Percentiles rank a stretch among this genome's conserved stretches.
These are phyloP conservation scores for Malus hybrid DNA, from an alignment of 331 rosid species.

Conservation along the genomic window DNA sequence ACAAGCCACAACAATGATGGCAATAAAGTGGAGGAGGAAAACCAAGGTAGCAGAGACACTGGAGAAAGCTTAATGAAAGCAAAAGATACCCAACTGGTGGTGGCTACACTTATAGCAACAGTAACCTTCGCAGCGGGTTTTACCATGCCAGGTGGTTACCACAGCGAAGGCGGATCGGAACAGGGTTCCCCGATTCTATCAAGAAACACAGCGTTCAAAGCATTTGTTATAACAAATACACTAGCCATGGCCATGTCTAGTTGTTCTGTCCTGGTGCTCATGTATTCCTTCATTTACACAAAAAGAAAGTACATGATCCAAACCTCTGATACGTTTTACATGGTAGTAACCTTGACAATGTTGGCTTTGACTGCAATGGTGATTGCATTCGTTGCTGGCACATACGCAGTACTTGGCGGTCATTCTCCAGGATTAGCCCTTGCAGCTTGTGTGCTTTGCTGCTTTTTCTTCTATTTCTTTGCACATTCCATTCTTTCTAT, in stretches of 20 bases:
- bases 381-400: neutral
- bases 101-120: neutral
- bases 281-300: neutral
- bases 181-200: neutral
- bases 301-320: too few relatives aligned
- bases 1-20: too few relatives aligned
- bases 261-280: neutral
- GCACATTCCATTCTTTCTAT: too few relatives aligned
- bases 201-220: neutral
- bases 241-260: neutral
- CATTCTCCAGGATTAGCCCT: neutral
- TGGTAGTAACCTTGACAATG: neutral
- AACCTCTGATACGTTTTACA: fast-evolving
- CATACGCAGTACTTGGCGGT: neutral
- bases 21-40: too few relatives aligned
- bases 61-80: too few relatives aligned
- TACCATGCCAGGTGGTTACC: constrained; percentile 3
- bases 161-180: neutral
- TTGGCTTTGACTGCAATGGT: neutral
- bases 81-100: too few relatives aligned
- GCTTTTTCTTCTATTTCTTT: neutral
- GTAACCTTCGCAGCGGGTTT: neutral
- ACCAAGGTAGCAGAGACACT: too few relatives aligned
- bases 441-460: neutral
- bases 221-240: neutral